Base-by-base conservation (phyloP, 305 asterid genomes). In the Fraxinus latifolia region DNA sequence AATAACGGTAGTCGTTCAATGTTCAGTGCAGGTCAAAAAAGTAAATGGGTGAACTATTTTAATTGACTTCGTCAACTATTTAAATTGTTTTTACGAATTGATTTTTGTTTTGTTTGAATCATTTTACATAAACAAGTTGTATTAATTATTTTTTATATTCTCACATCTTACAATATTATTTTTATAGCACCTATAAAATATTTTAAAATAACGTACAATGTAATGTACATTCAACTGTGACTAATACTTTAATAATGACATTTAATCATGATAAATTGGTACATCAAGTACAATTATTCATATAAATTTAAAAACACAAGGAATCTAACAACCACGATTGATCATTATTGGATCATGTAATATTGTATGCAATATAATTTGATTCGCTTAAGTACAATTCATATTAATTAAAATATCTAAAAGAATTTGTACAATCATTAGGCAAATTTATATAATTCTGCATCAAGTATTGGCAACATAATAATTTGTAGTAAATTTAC, bases 201-300 rank as follows among this genome's bases (percentile, higher is more conserved):
- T 37, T 8, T 37, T 1, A 37, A 37, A 37, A 37, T 37, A 7
- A 37, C 12, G 39, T 36, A 8, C 29, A 27, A 27, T 27, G 29
- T 7, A 37, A 37, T 0, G 12, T 8, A 1, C 44, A 1, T 1
- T 37, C 44, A 8, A 8, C 44, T 1, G 7, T 7, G 12, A 8
- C 2, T 37, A 37, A 37, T 37, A 37, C 33, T 27, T 6, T 1
- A 72, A 1, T 50, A 39, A 12, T 73, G 60, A 72, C 34, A 1
- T 17, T 8, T 39, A 81, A 62, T 62, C 77, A 76, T 76, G 72
- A 65, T 42, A 27, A 32, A 29, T 75, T 31, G 72, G 78, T 7
- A 9, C 68, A 42, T 44, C 67, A 29, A 39, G 47, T 81, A 72
- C 84, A 80, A 19, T 81, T 70, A 65, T 76, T 76, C 34, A 12